Evolutionary conservation across 2,329 filamentous ascomycete genomes (phyloP).

Genomic region (Aspergillus tubingensis): DNA sequence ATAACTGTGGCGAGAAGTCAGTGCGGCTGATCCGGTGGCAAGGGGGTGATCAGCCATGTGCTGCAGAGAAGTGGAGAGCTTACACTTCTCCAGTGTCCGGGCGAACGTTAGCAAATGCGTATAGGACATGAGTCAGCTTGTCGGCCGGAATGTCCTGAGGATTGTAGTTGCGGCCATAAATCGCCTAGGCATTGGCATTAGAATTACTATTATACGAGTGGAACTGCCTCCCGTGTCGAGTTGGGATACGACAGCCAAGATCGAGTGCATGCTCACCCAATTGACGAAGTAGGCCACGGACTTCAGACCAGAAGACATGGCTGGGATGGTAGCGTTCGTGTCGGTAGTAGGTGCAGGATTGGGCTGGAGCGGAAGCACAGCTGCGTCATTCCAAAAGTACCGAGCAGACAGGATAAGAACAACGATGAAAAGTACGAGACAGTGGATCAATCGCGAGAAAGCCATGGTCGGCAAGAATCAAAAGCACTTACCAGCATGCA

Average conservation of each 20-base stretch:
- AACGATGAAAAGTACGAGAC: slow-evolving; percentile 9
- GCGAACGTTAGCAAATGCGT: slow-evolving; percentile 83
- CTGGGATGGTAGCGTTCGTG: slow-evolving; percentile 18
- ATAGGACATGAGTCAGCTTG: slow-evolving; percentile 82
- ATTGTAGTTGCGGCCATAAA: slow-evolving; percentile 79
- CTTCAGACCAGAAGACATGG: slow-evolving; percentile 33
- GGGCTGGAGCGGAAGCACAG: slow-evolving; percentile 15
- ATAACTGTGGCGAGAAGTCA: slow-evolving; percentile 32
- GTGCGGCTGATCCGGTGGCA: background rate
- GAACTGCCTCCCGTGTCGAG: background rate
- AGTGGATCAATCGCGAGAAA: slow-evolving; percentile 9
- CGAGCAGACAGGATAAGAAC: slow-evolving; percentile 13
- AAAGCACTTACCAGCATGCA: background rate
- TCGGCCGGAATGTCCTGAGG: slow-evolving; percentile 79
- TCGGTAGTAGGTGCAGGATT: slow-evolving; percentile 2
- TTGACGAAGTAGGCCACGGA: slow-evolving; percentile 49
- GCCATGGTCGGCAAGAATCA: slow-evolving; percentile 9
- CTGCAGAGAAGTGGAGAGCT: slow-evolving; percentile 13
- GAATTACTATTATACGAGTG: slow-evolving; percentile 2
- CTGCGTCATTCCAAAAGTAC: slow-evolving; percentile 16
- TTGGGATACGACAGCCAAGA: background rate
- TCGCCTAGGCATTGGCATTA: slow-evolving; percentile 56
- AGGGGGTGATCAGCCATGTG: background rate
- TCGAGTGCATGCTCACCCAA: slow-evolving; percentile 39
- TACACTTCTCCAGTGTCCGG: slow-evolving; percentile 78